Percentiles rank a stretch among this genome's conserved stretches.
These are phyloP conservation scores for Aspergillus flavus DNA, from an alignment of 2,329 filamentous ascomycete species.

Conservation along the genomic window DNA sequence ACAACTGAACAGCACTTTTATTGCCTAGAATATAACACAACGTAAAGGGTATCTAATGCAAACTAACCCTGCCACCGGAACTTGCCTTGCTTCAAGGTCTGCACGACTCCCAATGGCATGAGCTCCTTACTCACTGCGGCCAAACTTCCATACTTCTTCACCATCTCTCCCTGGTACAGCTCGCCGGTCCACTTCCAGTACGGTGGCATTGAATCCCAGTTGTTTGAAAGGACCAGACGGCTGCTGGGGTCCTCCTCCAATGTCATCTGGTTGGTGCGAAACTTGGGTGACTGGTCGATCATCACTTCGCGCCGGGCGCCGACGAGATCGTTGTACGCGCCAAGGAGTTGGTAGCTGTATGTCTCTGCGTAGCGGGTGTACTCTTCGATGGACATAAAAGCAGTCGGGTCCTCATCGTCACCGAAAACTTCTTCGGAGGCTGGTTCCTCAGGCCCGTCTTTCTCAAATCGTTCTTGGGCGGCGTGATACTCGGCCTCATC, in stretches of 20 bases:
- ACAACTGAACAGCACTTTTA: background rate
- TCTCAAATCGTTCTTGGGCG: constrained; percentile 36
- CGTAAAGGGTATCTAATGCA: background rate
- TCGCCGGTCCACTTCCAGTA: constrained; percentile 49
- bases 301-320: constrained; percentile 35
- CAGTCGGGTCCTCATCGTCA: constrained; percentile 1
- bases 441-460: constrained; percentile 20
- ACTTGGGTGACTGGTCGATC: constrained; percentile 30
- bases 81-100: constrained; percentile 44
- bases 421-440: background rate
- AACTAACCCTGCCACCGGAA: constrained; percentile 46
- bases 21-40: background rate
- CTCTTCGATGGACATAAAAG: constrained; percentile 45
- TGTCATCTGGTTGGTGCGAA: constrained; percentile 28
- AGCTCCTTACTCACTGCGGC: constrained; percentile 44
- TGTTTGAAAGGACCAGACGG: constrained; percentile 23
- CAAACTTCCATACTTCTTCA: constrained; percentile 43
- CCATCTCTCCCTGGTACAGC: constrained; percentile 45
- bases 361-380: constrained; percentile 40
- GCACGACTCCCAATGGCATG: constrained; percentile 47
- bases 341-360: constrained; percentile 30
- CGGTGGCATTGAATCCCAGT: constrained; percentile 39
- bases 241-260: constrained; percentile 12
- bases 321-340: constrained; percentile 37
- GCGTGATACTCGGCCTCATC: constrained; percentile 60